A percentile compares a stretch with the other conserved stretches of the same genome.
Evolutionary conservation across 2,329 filamentous ascomycete genomes (phyloP).

Genomic region (Penicillium sp.): DNA sequence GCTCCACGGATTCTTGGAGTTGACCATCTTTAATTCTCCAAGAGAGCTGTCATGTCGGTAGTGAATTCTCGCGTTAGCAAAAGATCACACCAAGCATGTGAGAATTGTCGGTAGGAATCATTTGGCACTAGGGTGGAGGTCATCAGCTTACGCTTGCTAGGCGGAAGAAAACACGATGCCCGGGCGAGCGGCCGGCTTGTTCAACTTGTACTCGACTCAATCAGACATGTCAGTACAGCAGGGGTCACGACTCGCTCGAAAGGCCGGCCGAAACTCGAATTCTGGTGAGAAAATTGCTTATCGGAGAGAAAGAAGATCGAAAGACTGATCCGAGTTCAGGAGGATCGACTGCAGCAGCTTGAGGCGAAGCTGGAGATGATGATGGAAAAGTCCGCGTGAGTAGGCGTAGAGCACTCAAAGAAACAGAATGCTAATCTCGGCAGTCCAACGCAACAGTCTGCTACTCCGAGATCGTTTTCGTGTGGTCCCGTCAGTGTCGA

Average conservation of each 20-base stretch:
- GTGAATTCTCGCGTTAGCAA: constrained; percentile 21
- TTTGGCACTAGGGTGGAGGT: not conserved
- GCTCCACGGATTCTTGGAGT: not conserved
- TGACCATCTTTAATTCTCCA: not conserved
- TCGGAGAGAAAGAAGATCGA: not conserved
- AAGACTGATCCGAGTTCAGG: constrained; percentile 32
- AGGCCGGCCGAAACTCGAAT: constrained; percentile 17
- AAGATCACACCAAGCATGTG: constrained; percentile 21
- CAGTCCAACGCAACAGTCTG: constrained; percentile 14
- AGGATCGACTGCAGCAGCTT: constrained; percentile 51
- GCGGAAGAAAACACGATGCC: constrained; percentile 55
- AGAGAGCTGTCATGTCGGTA: not conserved
- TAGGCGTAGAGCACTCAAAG: too few species aligned
- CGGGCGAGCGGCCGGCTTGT: constrained; percentile 54
- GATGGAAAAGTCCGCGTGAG: constrained; percentile 45
- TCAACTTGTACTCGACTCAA: constrained; percentile 53
- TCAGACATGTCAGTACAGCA: constrained; percentile 49
- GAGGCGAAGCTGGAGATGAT: constrained; percentile 56
- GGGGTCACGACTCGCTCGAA: constrained; percentile 30
- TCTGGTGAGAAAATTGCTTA: not conserved
- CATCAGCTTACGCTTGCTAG: constrained; percentile 24
- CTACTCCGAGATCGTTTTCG: constrained; percentile 13
- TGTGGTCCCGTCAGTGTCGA: constrained; percentile 2
- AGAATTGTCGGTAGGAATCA: constrained; percentile 19
- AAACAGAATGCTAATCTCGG: constrained; percentile 2